A percentile compares a stretch with the other conserved stretches of the same genome.
phyloP scores from a whole-genome alignment of 108 stramenopile genomes.

The Skeletonema costatum region DNA sequence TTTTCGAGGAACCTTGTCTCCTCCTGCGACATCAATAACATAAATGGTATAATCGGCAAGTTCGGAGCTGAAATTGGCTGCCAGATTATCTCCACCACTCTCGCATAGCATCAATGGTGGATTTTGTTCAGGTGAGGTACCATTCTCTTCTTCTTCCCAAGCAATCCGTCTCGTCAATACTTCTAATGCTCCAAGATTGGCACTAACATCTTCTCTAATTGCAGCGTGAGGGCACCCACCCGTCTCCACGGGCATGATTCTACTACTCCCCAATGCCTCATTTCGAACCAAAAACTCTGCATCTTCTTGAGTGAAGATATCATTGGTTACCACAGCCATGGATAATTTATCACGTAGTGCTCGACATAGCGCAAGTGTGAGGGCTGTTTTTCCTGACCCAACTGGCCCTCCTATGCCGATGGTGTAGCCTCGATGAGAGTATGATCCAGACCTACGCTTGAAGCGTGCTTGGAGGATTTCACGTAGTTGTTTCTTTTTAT shows the following conservation, averaged over 20 bases:
- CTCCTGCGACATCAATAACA: constrained; percentile 99
- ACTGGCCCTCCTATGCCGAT: constrained; percentile 96
- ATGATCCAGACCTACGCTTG: constrained; percentile 43
- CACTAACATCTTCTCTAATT: constrained; percentile 95
- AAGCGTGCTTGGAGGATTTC: constrained; percentile 35
- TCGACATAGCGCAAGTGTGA: constrained; percentile 79
- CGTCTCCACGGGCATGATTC: constrained; percentile 95
- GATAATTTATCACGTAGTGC: constrained; percentile 46
- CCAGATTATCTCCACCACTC: constrained; percentile 98
- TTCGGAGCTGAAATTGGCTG: constrained; percentile 94
- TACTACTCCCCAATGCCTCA: constrained; percentile 69
- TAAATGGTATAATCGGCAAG: constrained; percentile 97
- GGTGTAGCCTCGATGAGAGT: constrained; percentile 80
- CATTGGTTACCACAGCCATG: constrained; percentile 94
- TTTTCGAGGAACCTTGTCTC: constrained; percentile 98
- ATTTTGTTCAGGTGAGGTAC: neutral
- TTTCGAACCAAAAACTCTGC: constrained; percentile 91
- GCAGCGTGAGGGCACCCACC: constrained; percentile 99
- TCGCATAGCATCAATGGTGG: constrained; percentile 88
- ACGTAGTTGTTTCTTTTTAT: constrained; percentile 18
- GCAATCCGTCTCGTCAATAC: constrained; percentile 74
- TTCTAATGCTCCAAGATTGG: constrained; percentile 94
- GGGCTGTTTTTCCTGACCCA: constrained; percentile 88
- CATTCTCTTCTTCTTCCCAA: constrained; percentile 7
- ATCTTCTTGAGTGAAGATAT: constrained; percentile 99